phyloP scores from a whole-genome alignment of 1,284 basidiomycete genomes.

The Lentinus polychrous region DNA sequence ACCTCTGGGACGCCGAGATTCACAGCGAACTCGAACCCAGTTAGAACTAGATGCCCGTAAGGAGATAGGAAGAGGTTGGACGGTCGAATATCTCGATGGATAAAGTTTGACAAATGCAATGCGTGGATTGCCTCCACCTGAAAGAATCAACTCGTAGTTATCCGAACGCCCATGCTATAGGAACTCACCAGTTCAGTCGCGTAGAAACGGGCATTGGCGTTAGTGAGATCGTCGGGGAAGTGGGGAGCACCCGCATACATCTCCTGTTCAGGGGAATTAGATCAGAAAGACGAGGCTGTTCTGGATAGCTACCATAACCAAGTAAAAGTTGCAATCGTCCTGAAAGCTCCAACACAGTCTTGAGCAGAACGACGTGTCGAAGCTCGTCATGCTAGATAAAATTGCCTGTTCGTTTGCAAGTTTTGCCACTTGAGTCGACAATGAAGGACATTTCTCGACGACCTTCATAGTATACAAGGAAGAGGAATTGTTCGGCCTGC shows the following conservation, averaged over 20 bases:
- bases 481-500: neutral
- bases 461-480: constrained; percentile 1
- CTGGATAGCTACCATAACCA: constrained; percentile 3
- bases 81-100: constrained; percentile 3
- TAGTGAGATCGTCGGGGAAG: neutral
- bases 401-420: neutral
- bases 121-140: constrained; percentile 2
- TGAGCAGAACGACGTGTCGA: neutral
- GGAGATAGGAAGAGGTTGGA: neutral
- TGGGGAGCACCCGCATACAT: neutral
- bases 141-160: neutral
- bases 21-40: neutral
- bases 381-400: neutral
- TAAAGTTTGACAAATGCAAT: neutral
- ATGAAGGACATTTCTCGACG: neutral
- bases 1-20: neutral
- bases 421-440: neutral
- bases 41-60: constrained; percentile 3
- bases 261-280: neutral
- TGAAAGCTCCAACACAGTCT: constrained; percentile 3
- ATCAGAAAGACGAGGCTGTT: neutral
- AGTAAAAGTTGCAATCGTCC: neutral
- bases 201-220: neutral
- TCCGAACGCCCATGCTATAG: neutral
- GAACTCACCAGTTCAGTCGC: constrained; percentile 1